Evolutionary conservation across 495 filamentous ascomycete species (phyloP), one percentile per base, ranked within the genome.

Genomic region (Trichoderma asperelloides): DNA sequence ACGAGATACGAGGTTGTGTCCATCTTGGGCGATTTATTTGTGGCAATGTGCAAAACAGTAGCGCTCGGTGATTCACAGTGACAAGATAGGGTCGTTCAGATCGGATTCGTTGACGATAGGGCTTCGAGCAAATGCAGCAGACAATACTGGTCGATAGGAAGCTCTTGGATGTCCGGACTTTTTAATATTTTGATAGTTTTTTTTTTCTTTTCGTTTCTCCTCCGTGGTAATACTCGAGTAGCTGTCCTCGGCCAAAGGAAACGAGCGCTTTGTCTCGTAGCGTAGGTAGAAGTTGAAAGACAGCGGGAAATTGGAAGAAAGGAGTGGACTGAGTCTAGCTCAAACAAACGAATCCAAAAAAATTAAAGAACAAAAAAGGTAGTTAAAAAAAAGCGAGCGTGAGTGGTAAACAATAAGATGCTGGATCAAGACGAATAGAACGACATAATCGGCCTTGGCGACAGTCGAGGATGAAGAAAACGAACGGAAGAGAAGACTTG

Each of bases 331-430:
- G 62, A 64, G 55, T 60, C 55, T 60, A 60, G 55, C 55, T 60
- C 55, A 60, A 30, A 18, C 25, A 60, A 60, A 28, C 8, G 11
- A 27, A 55, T 18, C 47, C 47, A 60, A 60, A 33, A 57, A 16
- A 60, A 60, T 18, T 33, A 40, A 13, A 63, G 30, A 37, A 64
- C 4, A 47, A 60, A 16, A 40, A 63, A n/a, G 49, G 18, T 9
- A 60, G 28, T 12, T 28, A 12, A 18, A 30, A 28, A 28, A n/a
- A 11, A 82, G 80, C 79, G 80, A 82, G 79, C 77, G 80, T 69
- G 73, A 68, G 76, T 76, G 67, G 70, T 33, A 68, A 71, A 69
- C 71, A 37, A 69, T n/a, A 71, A 68, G 67, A 72, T 67, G 70
- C 65, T 77, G 74, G 55, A 71, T 68, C 66, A 69, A 68, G 72